These are phyloP conservation scores for Sporopachydermia lactativora DNA, from an alignment of 805 yeast genomes.

Conservation along the genomic window DNA sequence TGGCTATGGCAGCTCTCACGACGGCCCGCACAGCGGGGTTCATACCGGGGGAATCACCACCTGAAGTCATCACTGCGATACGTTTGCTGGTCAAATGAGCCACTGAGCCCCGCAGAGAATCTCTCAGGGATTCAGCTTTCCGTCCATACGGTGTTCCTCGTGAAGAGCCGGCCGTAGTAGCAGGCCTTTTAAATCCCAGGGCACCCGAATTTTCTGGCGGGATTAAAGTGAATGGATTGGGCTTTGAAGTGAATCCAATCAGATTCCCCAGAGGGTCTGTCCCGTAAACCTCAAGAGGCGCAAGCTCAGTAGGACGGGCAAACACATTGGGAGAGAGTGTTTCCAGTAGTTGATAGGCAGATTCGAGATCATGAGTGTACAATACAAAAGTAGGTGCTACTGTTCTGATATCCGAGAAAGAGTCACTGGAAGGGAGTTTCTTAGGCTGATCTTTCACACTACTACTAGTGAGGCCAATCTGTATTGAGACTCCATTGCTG, in stretches of 20 bases:
- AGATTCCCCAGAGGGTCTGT: conserved; percentile 77
- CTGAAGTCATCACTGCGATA: conserved; percentile 94
- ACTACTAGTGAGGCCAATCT: not conserved
- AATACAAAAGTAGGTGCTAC: conserved; percentile 31
- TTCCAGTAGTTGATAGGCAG: conserved; percentile 18
- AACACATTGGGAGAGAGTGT: conserved; percentile 21
- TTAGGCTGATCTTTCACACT: not conserved
- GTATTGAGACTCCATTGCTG: not conserved
- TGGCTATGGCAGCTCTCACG: conserved; percentile 78
- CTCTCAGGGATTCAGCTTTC: not conserved
- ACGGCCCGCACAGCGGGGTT: conserved; percentile 92
- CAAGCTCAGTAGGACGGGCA: conserved; percentile 53
- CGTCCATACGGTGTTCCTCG: not conserved
- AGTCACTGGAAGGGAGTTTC: conserved; percentile 4
- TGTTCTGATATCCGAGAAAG: conserved; percentile 34
- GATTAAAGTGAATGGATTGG: conserved; percentile 16
- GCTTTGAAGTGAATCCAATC: conserved; percentile 57
- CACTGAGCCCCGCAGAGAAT: not conserved
- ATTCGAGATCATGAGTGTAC: conserved; percentile 26
- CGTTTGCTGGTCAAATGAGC: conserved; percentile 25
- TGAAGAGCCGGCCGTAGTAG: conserved; percentile 1
- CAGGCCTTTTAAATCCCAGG: not conserved
- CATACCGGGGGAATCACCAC: conserved; percentile 99
- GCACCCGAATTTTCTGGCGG: not conserved
- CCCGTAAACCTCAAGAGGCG: conserved; percentile 63